A percentile compares a stretch with the other conserved stretches of the same genome.
Conservation (phyloP, 1,139 yeast genomes). For the Hansenula lynferdii region DNA sequence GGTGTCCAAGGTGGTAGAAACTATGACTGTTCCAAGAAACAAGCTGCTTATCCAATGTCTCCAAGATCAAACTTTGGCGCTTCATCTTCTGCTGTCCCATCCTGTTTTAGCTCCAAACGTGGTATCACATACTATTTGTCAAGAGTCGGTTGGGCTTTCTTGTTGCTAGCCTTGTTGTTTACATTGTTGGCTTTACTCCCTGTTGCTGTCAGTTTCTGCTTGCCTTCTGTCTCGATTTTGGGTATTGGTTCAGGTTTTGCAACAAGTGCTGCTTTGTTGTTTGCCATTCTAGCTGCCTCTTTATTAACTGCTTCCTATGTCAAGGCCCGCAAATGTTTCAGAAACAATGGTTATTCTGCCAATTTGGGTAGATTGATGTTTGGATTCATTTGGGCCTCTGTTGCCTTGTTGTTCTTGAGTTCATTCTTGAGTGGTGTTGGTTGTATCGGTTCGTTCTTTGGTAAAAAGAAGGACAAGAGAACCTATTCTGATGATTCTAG, state of each 20-base stretch:
- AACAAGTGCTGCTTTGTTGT: slow-evolving; percentile 40
- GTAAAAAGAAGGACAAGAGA: slow-evolving; percentile 8
- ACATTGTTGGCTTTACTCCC: slow-evolving; percentile 44
- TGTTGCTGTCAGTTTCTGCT: slow-evolving; percentile 28
- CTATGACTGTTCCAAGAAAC: slow-evolving; percentile 38
- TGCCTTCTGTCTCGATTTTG: slow-evolving; percentile 22
- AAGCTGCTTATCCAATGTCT: slow-evolving; percentile 64
- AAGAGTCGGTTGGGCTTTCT: slow-evolving; percentile 65
- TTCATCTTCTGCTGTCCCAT: slow-evolving; percentile 40
- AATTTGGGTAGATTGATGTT: slow-evolving; percentile 52
- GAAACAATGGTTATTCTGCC: slow-evolving; percentile 40
- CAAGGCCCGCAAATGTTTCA: slow-evolving; percentile 54
- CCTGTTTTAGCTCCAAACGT: slow-evolving; percentile 38
- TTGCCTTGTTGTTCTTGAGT: slow-evolving; percentile 38
- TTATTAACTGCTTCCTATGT: slow-evolving; percentile 63
- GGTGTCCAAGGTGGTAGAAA: slow-evolving; percentile 37
- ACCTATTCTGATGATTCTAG: slow-evolving; percentile 17
- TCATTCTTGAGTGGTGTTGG: slow-evolving; percentile 22
- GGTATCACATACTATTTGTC: slow-evolving; percentile 56
- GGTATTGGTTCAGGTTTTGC: slow-evolving; percentile 13
- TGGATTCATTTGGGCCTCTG: slow-evolving; percentile 65
- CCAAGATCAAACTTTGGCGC: slow-evolving; percentile 51
- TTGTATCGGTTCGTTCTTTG: slow-evolving; percentile 11
- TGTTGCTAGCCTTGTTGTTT: slow-evolving; percentile 54
- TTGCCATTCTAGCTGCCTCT: slow-evolving; percentile 53